Evolutionary conservation across 805 yeast species (phyloP).

Genomic region (Naumovozyma castellii): DNA sequence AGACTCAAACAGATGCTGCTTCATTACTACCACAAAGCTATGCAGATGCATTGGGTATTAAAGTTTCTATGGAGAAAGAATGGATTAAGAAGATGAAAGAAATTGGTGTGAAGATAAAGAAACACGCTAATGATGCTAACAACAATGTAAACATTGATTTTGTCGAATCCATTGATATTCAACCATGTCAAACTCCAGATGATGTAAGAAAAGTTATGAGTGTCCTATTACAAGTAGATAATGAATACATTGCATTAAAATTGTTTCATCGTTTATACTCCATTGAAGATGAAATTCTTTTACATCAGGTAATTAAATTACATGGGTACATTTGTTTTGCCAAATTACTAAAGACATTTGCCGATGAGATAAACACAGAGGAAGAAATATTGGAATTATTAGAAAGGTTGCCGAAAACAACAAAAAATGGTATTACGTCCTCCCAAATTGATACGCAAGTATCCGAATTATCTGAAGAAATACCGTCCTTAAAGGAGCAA

Average conservation of each 20-base stretch:
- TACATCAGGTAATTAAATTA: constrained; percentile 54
- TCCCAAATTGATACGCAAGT: constrained; percentile 65
- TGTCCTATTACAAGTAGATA: constrained; percentile 69
- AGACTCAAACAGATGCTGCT: constrained; percentile 90
- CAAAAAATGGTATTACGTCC: constrained; percentile 66
- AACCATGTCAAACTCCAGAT: constrained; percentile 36
- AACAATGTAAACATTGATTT: constrained; percentile 55
- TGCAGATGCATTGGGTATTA: constrained; percentile 79
- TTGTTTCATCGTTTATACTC: constrained; percentile 58
- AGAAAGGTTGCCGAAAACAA: constrained; percentile 56
- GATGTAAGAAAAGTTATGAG: constrained; percentile 77
- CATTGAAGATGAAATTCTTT: constrained; percentile 38
- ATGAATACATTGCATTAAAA: constrained; percentile 50
- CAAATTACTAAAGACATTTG: constrained; percentile 40
- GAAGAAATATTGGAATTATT: constrained; percentile 48
- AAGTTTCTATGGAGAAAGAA: constrained; percentile 54
- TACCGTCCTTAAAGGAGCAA: constrained; percentile 23
- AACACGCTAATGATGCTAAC: constrained; percentile 38
- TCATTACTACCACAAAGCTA: constrained; percentile 71
- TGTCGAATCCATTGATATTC: constrained; percentile 48
- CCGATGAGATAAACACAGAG: constrained; percentile 31
- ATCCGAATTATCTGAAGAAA: constrained; percentile 18
- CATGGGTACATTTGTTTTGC: constrained; percentile 83
- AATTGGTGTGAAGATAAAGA: constrained; percentile 35
- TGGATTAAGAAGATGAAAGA: constrained; percentile 57